phyloP scores from a whole-genome alignment of 805 yeast species.

The Candida ulmi region DNA sequence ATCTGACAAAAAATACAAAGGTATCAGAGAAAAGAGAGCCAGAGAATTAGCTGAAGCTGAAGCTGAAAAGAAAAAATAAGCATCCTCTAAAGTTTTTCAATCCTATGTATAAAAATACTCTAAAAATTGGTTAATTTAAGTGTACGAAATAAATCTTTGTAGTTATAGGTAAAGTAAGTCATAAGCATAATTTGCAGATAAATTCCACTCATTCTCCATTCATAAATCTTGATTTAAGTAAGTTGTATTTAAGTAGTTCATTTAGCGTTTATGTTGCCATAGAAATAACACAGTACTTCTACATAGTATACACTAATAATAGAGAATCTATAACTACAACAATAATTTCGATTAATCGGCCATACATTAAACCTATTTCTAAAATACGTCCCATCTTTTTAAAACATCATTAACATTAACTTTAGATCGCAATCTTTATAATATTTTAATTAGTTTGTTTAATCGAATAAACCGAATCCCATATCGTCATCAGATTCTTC shows the following conservation, averaged over 20 bases:
- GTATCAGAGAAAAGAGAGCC: slow-evolving; percentile 96
- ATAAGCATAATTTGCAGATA: no score
- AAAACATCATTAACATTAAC: slow-evolving; percentile 2
- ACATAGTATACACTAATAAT: no score
- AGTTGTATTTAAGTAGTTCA: no score
- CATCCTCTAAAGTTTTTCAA: slow-evolving; percentile 1
- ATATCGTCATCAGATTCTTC: slow-evolving; percentile 72
- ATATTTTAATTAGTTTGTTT: slow-evolving; percentile 24
- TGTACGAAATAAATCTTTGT: neutral
- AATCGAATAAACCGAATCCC: slow-evolving; percentile 95
- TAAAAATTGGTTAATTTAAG: neutral
- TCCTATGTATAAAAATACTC: slow-evolving; percentile 1
- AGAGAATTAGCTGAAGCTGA: slow-evolving; percentile 96
- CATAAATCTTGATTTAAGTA: no score
- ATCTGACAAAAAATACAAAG: slow-evolving; percentile 85
- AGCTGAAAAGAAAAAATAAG: slow-evolving; percentile 96
- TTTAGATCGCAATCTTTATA: neutral
- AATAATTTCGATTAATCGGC: neutral
- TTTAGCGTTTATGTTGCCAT: no score
- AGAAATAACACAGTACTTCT: no score
- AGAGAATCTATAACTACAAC: no score
- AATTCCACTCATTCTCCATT: no score
- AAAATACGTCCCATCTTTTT: neutral
- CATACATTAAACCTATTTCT: neutral
- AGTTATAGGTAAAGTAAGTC: no score